These are phyloP conservation scores for Termitomyces heimii DNA, from an alignment of 768 basidiomycete genomes.

Conservation along the genomic window DNA sequence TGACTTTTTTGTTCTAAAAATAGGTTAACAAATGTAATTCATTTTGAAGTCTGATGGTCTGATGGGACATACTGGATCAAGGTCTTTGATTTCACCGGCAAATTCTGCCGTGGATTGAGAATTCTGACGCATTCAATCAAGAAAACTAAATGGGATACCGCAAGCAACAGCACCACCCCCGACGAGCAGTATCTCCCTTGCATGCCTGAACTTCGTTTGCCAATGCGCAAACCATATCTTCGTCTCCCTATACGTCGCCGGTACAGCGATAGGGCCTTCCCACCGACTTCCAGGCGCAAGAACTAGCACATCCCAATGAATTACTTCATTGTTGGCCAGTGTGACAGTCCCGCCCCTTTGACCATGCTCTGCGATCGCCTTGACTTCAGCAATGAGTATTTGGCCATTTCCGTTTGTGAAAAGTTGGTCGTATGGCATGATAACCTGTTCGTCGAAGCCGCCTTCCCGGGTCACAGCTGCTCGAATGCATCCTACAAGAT, in stretches of 20 bases:
- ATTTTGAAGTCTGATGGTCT: background rate
- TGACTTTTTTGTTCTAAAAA: constrained; percentile 39
- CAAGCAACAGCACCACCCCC: constrained; percentile 55
- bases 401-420: constrained; percentile 41
- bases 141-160: constrained; percentile 21
- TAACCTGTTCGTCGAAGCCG: constrained; percentile 34
- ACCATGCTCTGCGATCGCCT: constrained; percentile 22
- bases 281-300: constrained; percentile 55
- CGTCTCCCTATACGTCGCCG: constrained; percentile 23
- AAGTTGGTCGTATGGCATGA: constrained; percentile 48
- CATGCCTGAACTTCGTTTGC: constrained; percentile 27
- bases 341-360: constrained; percentile 39
- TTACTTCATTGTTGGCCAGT: constrained; percentile 40
- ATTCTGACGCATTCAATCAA: background rate
- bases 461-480: constrained; percentile 42
- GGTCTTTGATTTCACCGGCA: constrained; percentile 37
- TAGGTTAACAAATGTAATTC: constrained; percentile 9
- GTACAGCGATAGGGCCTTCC: constrained; percentile 43
- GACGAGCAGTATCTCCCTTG: constrained; percentile 43
- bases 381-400: constrained; percentile 34
- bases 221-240: constrained; percentile 20
- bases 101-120: constrained; percentile 21
- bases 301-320: constrained; percentile 52
- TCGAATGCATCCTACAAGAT: constrained; percentile 48
- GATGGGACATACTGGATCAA: constrained; percentile 31